phyloP scores from a whole-genome alignment of 2,329 filamentous ascomycete species.

The Xylaria sp. region DNA sequence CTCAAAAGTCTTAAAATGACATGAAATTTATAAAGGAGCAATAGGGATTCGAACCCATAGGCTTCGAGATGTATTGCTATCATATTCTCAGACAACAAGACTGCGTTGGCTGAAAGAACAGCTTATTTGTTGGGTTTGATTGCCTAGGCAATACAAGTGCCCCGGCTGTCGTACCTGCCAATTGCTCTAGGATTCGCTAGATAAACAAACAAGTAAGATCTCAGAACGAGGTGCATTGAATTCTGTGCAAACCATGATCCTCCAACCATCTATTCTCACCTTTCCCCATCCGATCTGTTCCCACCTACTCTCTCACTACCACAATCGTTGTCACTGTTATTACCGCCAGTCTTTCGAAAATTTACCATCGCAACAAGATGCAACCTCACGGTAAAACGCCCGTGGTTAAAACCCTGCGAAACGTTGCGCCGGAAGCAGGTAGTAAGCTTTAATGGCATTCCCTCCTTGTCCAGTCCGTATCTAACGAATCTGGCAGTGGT shows the following conservation, averaged over 20 bases:
- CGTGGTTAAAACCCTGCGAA: not conserved
- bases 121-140: not conserved
- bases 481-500: constrained; percentile 9
- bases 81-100: constrained; percentile 19
- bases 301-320: not conserved
- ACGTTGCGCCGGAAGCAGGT: not conserved
- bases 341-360: not conserved
- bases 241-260: not conserved
- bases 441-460: not conserved
- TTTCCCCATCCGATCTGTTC: not conserved
- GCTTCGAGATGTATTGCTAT: not conserved
- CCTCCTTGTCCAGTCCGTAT: not conserved
- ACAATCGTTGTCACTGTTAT: not conserved
- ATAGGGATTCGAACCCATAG: constrained; percentile 23
- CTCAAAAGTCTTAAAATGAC: no score
- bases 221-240: not conserved
- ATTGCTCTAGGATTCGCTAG: not conserved
- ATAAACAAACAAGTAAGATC: not conserved
- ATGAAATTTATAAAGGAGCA: no score
- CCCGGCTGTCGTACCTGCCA: not conserved
- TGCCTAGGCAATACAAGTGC: not conserved
- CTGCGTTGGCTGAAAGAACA: constrained; percentile 10
- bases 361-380: not conserved
- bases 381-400: no score
- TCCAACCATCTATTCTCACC: not conserved